Conservation (phyloP, 129 eudicot genomes). For the Centrapalus pauciflorus region DNA sequence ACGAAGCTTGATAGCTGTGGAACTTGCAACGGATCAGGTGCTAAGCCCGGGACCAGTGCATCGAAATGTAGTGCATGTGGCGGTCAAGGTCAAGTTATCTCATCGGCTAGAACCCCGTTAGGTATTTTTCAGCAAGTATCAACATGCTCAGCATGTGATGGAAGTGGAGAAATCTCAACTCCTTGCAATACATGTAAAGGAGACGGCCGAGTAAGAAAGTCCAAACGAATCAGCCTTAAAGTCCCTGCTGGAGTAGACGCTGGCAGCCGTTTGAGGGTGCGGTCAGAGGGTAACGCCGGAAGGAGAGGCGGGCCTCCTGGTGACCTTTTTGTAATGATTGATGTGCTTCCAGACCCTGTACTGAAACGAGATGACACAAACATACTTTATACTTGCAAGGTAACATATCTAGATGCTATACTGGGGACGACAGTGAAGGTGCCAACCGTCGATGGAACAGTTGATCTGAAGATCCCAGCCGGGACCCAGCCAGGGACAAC, state of each 20-base stretch:
- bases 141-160: slow-evolving; percentile 73
- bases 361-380: slow-evolving; percentile 72
- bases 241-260: slow-evolving; percentile 94
- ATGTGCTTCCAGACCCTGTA: slow-evolving; percentile 73
- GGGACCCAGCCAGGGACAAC: slow-evolving; percentile 97
- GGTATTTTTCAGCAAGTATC: slow-evolving; percentile 84
- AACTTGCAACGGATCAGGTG: slow-evolving; percentile 87
- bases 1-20: slow-evolving; percentile 62
- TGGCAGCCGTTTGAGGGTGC: slow-evolving; percentile 72
- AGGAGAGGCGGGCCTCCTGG: slow-evolving; percentile 88
- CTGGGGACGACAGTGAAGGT: slow-evolving; percentile 75
- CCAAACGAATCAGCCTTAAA: slow-evolving; percentile 64
- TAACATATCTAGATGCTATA: slow-evolving; percentile 75
- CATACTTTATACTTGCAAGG: slow-evolving; percentile 69
- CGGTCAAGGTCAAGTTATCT: slow-evolving; percentile 92
- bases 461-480: slow-evolving; percentile 70
- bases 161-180: slow-evolving; percentile 62
- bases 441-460: slow-evolving; percentile 83
- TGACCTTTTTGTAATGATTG: slow-evolving; percentile 65
- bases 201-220: slow-evolving; percentile 71
- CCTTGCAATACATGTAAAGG: slow-evolving; percentile 80
- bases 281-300: slow-evolving; percentile 83
- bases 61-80: slow-evolving; percentile 62
- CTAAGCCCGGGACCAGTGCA: slow-evolving; percentile 71
- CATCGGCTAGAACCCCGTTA: slow-evolving; percentile 72